Evolutionary conservation across 768 basidiomycete species (phyloP).

Genomic region (Hericium erinaceus): DNA sequence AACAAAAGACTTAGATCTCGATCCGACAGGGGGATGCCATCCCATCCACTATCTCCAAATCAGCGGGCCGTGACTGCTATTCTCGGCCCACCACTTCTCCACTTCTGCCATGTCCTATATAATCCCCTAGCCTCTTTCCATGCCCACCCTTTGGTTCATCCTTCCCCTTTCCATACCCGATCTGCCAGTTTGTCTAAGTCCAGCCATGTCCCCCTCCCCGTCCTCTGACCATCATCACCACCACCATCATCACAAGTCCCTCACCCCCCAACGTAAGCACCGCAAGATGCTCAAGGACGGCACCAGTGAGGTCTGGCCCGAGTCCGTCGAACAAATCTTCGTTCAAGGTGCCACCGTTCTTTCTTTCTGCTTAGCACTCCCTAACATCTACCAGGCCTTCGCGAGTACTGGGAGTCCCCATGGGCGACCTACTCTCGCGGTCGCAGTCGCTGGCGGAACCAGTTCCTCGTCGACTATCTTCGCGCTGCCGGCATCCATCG

Average conservation of each 20-base stretch:
- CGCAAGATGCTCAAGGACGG: constrained; percentile 81
- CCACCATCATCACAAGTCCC: constrained; percentile 24
- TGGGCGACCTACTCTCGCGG: constrained; percentile 76
- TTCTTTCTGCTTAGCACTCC: constrained; percentile 1
- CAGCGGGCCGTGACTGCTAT: constrained; percentile 17
- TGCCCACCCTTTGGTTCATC: constrained; percentile 5
- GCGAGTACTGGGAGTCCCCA: constrained; percentile 71
- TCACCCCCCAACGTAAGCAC: constrained; percentile 76
- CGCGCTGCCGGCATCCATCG: constrained; percentile 59
- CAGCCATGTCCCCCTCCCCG: constrained; percentile 18
- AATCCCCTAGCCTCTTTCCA: constrained; percentile 8
- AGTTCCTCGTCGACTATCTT: constrained; percentile 77
- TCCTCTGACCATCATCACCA: constrained; percentile 15
- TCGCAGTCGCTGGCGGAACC: constrained; percentile 74
- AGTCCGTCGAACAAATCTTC: constrained; percentile 66
- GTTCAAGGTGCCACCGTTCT: constrained; percentile 45
- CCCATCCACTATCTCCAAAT: constrained; percentile 16
- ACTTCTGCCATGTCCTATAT: constrained; percentile 14
- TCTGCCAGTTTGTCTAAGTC: neutral
- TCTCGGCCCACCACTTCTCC: constrained; percentile 18
- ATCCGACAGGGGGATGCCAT: neutral
- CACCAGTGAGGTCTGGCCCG: constrained; percentile 73
- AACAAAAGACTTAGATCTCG: too few species aligned
- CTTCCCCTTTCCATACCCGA: neutral
- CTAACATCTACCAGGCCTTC: constrained; percentile 41